phyloP scores from a whole-genome alignment of 768 basidiomycete species.

The Tremella mesenterica region DNA sequence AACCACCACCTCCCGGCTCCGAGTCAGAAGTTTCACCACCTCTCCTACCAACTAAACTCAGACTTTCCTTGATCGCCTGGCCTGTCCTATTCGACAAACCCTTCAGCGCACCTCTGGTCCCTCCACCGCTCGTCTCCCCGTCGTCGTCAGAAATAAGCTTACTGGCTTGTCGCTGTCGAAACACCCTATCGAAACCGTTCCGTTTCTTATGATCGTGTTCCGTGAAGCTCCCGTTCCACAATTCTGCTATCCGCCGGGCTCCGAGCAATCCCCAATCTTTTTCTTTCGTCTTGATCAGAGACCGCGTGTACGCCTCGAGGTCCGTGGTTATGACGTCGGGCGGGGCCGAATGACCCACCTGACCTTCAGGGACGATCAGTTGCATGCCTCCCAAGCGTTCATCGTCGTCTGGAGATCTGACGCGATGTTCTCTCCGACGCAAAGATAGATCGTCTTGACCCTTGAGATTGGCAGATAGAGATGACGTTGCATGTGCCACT shows the following conservation, averaged over 20 bases:
- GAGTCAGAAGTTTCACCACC: conserved; percentile 31
- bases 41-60: conserved; percentile 13
- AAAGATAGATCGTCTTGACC: conserved; percentile 29
- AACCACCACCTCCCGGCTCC: conserved; percentile 26
- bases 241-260: conserved; percentile 21
- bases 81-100: conserved; percentile 21
- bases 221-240: conserved; percentile 27
- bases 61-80: conserved; percentile 31
- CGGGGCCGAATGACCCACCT: conserved; percentile 22
- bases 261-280: conserved; percentile 36
- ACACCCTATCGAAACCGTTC: conserved; percentile 1
- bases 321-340: conserved; percentile 37
- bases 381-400: conserved; percentile 19
- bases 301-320: conserved; percentile 34
- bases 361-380: conserved; percentile 26
- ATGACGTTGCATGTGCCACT: conserved; percentile 28
- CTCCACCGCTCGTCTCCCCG: conserved; percentile 11
- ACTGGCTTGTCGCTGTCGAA: conserved; percentile 6
- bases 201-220: not conserved
- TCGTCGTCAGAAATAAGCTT: not conserved
- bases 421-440: conserved; percentile 28
- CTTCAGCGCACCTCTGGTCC: conserved; percentile 17
- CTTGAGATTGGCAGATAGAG: conserved; percentile 26
- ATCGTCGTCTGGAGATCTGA: conserved; percentile 11
- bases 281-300: conserved; percentile 27